These are phyloP conservation scores for Podaxis sp. DNA, from an alignment of 768 basidiomycete species.

Conservation along the genomic window DNA sequence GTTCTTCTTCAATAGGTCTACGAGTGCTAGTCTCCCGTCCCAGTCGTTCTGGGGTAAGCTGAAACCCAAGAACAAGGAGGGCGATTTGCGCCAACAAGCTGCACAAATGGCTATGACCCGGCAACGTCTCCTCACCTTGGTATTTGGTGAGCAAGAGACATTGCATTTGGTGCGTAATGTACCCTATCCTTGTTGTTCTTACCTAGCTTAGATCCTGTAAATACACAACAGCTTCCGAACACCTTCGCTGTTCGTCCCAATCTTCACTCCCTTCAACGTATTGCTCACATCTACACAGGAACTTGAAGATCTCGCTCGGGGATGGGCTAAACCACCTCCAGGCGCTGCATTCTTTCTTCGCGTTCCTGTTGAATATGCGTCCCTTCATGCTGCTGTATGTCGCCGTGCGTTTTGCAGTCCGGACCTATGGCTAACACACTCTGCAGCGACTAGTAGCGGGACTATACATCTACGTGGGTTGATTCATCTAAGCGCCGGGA, in stretches of 20 bases:
- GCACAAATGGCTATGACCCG: conserved; percentile 66
- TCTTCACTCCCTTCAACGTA: background rate
- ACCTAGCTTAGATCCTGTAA: conserved; percentile 12
- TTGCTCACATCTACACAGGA: conserved; percentile 44
- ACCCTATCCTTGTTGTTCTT: background rate
- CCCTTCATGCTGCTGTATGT: conserved; percentile 77
- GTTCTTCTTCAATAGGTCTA: conserved; percentile 48
- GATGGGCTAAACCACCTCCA: conserved; percentile 85
- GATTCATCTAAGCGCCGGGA: background rate
- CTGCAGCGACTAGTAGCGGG: conserved; percentile 71
- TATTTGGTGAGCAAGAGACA: conserved; percentile 84
- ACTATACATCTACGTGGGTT: conserved; percentile 76
- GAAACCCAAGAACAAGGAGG: conserved; percentile 68
- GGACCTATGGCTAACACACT: conserved; percentile 17
- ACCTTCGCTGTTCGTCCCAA: conserved; percentile 54
- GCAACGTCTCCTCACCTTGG: conserved; percentile 76
- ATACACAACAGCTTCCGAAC: conserved; percentile 53
- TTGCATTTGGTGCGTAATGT: conserved; percentile 55
- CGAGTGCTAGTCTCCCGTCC: conserved; percentile 55
- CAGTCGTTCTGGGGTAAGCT: conserved; percentile 62
- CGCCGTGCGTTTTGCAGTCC: conserved; percentile 7
- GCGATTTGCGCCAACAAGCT: conserved; percentile 40
- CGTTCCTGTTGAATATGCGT: conserved; percentile 84
- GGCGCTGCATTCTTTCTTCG: conserved; percentile 72
- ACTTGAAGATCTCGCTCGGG: conserved; percentile 72